Conservation (phyloP, 2,329 filamentous ascomycete species). For the Arthroderma uncinatum region DNA sequence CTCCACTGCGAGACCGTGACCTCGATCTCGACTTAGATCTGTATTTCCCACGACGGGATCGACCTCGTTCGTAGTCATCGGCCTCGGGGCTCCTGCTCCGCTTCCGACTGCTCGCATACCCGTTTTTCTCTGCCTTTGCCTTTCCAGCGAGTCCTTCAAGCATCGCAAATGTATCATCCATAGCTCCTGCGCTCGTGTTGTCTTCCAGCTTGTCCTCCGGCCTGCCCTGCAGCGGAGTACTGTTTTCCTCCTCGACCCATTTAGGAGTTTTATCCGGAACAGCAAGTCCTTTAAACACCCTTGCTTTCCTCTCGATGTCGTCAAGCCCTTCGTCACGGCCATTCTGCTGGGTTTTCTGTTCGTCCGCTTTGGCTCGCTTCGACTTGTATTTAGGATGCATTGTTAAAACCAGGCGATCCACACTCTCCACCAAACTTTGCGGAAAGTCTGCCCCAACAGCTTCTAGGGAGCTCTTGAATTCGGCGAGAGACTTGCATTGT, state of each 20-base stretch:
- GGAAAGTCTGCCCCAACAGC: constrained; percentile 75
- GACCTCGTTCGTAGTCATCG: constrained; percentile 37
- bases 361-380: constrained; percentile 29
- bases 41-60: constrained; percentile 26
- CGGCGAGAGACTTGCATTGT: constrained; percentile 56
- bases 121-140: constrained; percentile 32
- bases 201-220: constrained; percentile 22
- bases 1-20: constrained; percentile 42
- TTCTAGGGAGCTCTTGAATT: constrained; percentile 67
- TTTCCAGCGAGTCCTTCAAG: constrained; percentile 76
- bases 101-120: constrained; percentile 37
- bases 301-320: constrained; percentile 58
- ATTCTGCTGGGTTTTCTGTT: constrained; percentile 31
- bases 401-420: constrained; percentile 76
- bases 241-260: constrained; percentile 42
- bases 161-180: constrained; percentile 87
- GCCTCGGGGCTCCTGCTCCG: constrained; percentile 43
- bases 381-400: constrained; percentile 84
- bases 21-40: constrained; percentile 44
- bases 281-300: constrained; percentile 81
- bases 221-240: constrained; percentile 18
- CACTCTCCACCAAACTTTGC: constrained; percentile 73
- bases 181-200: constrained; percentile 48
- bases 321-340: constrained; percentile 32
- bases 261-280: constrained; percentile 59